Conservation (phyloP, 768 basidiomycete species). For the Tephrocybe sp. region DNA sequence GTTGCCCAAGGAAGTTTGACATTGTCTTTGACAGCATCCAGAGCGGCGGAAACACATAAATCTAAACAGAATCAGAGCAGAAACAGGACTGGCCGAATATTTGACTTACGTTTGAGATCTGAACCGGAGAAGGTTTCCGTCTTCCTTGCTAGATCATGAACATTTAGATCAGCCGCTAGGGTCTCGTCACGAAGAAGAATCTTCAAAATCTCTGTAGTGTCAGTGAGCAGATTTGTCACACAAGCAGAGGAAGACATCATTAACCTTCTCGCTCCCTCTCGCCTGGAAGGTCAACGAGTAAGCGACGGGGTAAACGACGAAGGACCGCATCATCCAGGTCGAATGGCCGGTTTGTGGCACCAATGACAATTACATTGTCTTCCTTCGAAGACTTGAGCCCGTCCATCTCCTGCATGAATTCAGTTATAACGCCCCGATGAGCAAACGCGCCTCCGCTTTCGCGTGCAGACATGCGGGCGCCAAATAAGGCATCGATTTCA, state of each 20-base stretch:
- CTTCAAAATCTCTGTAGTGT: conserved; percentile 71
- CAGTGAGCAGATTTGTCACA: conserved; percentile 7
- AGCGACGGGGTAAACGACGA: conserved; percentile 80
- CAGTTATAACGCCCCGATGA: conserved; percentile 85
- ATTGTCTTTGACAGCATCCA: conserved; percentile 88
- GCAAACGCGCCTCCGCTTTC: conserved; percentile 81
- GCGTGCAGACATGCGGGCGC: conserved; percentile 75
- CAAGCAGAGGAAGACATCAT: conserved; percentile 18
- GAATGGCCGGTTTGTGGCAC: conserved; percentile 91
- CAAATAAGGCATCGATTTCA: conserved; percentile 92
- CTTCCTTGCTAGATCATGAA: conserved; percentile 59
- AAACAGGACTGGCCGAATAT: conserved; percentile 8
- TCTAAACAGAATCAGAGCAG: conserved; percentile 49
- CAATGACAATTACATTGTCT: conserved; percentile 85
- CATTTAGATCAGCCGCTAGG: conserved; percentile 63
- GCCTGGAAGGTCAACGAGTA: conserved; percentile 89
- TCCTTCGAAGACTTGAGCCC: conserved; percentile 80
- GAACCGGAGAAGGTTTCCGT: conserved; percentile 92
- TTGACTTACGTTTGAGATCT: conserved; percentile 83
- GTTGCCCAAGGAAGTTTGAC: conserved; percentile 77
- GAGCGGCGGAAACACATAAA: conserved; percentile 88
- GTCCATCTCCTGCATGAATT: conserved; percentile 98
- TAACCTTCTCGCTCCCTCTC: conserved; percentile 84
- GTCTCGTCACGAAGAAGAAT: conserved; percentile 85
- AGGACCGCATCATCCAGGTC: conserved; percentile 92